Conservation (phyloP, 2,329 filamentous ascomycete species). For the Trichoderma guizhouense region DNA sequence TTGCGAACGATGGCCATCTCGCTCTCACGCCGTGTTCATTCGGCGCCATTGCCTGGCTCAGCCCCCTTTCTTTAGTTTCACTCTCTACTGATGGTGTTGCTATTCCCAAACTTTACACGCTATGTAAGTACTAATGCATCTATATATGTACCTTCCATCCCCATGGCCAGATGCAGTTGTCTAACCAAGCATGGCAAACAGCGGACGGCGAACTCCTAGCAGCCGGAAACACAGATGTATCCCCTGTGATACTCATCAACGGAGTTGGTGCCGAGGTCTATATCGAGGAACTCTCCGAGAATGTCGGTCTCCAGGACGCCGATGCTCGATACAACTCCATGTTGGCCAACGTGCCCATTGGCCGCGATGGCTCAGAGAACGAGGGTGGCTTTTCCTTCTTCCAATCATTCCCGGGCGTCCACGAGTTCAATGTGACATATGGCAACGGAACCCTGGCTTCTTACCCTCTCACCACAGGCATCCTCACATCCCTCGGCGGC, state of each 20-base stretch:
- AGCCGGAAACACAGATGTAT: constrained; percentile 4
- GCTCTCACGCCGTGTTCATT: neutral
- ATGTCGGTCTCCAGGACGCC: constrained; percentile 20
- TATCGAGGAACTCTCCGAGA: constrained; percentile 10
- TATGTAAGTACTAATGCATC: neutral
- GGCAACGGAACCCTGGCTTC: neutral
- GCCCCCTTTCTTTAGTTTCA: neutral
- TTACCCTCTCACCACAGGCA: neutral
- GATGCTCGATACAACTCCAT: constrained; percentile 20
- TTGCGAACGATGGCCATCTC: constrained; percentile 18
- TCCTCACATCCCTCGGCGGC: neutral
- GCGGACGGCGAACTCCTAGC: neutral
- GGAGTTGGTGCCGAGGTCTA: constrained; percentile 19
- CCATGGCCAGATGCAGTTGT: neutral
- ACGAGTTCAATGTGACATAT: constrained; percentile 5
- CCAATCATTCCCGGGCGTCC: neutral
- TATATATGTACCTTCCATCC: neutral
- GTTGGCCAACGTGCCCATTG: neutral
- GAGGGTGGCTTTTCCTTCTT: neutral
- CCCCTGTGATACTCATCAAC: constrained; percentile 21
- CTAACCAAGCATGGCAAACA: neutral
- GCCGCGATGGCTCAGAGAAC: neutral
- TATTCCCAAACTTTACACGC: constrained; percentile 23
- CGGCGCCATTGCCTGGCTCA: neutral
- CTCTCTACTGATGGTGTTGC: constrained; percentile 31